Conservation (phyloP, 257 asterid species). For the Prunella vulgaris region DNA sequence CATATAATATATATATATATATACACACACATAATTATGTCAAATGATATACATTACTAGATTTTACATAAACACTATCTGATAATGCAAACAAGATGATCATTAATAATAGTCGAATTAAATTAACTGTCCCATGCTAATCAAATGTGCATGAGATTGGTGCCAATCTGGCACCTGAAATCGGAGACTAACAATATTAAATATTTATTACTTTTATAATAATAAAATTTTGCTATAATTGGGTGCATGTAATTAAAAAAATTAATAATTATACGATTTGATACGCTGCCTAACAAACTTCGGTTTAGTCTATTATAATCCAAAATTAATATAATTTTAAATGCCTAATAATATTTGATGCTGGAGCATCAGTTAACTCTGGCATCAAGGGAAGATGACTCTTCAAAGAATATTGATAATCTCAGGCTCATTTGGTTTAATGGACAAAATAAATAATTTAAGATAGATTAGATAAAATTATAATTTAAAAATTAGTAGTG, state of each 20-base stretch:
- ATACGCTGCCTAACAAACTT: background rate
- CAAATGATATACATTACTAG: background rate
- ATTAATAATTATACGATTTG: background rate
- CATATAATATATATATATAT: background rate
- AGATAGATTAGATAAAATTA: no score
- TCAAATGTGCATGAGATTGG: background rate
- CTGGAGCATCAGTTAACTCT: no score
- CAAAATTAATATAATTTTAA: no score
- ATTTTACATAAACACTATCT: background rate
- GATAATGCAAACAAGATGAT: background rate
- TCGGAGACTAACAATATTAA: background rate
- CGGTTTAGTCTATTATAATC: background rate
- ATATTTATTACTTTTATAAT: no score
- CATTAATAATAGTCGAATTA: background rate
- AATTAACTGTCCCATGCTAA: background rate
- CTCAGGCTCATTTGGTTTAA: no score
- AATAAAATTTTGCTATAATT: background rate
- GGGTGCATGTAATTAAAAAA: background rate
- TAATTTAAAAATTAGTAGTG: no score
- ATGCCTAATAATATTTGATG: no score
- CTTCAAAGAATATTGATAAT: no score
- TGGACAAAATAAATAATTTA: no score
- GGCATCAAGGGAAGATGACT: no score
- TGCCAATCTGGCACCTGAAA: slow-evolving; percentile 20
- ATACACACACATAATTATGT: background rate